Evolutionary conservation across 192 early-diverging fungal species (phyloP).

Genomic region (Coemansia aciculifera): DNA sequence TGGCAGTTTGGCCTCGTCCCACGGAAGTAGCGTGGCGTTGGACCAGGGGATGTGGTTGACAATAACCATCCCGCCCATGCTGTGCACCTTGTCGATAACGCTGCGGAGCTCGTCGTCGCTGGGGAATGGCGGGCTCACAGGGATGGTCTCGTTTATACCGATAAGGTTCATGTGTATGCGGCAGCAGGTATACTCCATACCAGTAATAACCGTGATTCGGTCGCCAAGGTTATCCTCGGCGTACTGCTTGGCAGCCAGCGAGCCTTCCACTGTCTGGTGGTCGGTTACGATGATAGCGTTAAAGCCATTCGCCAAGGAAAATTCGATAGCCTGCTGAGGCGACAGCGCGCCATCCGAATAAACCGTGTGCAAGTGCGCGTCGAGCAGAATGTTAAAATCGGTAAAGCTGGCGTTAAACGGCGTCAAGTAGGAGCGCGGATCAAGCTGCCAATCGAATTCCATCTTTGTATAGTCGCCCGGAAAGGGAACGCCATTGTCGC

Average conservation of each 20-base stretch:
- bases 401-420: constrained; percentile 25
- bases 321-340: constrained; percentile 60
- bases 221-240: constrained; percentile 57
- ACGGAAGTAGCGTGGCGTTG: constrained; percentile 62
- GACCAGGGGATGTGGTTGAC: constrained; percentile 81
- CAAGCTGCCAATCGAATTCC: constrained; percentile 32
- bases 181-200: constrained; percentile 69
- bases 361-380: constrained; percentile 66
- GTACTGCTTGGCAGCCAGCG: constrained; percentile 59
- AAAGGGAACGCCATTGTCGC: constrained; percentile 40
- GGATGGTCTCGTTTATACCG: constrained; percentile 60
- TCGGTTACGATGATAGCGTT: constrained; percentile 72
- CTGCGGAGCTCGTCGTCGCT: constrained; percentile 60
- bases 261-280: constrained; percentile 66
- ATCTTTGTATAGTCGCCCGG: constrained; percentile 32
- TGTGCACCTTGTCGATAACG: constrained; percentile 62
- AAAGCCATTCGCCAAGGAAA: constrained; percentile 66
- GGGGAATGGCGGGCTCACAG: constrained; percentile 54
- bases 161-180: constrained; percentile 74
- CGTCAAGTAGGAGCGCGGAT: constrained; percentile 17
- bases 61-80: constrained; percentile 68
- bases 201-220: constrained; percentile 63
- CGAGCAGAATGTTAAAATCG: constrained; percentile 60
- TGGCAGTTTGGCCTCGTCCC: constrained; percentile 59
- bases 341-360: constrained; percentile 63